Evolutionary conservation across 202 grass and related monocot species (phyloP).

Genomic region (Carex arenaria): DNA sequence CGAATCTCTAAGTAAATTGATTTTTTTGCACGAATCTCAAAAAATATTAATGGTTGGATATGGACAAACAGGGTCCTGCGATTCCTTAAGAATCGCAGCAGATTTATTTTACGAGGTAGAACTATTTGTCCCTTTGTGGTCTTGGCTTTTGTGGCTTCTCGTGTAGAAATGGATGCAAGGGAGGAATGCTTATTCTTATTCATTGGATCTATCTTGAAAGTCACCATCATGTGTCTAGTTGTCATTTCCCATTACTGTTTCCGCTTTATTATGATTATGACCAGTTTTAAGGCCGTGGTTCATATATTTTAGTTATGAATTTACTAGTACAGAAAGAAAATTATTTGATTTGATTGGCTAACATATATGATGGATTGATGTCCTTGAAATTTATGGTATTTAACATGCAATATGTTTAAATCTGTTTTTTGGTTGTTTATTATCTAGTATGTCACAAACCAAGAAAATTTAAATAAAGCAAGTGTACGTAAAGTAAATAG

Average conservation of each 20-base stretch:
- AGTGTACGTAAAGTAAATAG: too few species aligned
- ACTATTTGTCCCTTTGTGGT: constrained; percentile 2
- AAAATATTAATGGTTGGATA: too few species aligned
- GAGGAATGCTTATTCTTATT: too few species aligned
- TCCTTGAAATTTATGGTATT: too few species aligned
- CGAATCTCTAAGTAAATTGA: too few species aligned
- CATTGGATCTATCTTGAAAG: neutral
- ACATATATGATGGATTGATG: neutral
- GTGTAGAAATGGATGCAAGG: neutral
- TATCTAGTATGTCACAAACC: neutral
- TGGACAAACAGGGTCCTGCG: too few species aligned
- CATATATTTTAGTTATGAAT: neutral
- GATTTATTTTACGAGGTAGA: neutral
- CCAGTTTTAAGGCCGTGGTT: neutral
- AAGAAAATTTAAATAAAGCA: too few species aligned
- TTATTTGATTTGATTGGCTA: neutral
- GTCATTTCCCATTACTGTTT: neutral
- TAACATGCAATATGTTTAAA: neutral
- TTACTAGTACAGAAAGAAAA: neutral
- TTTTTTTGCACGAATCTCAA: too few species aligned
- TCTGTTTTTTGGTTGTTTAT: neutral
- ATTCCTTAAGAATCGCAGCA: too few species aligned
- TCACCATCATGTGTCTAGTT: neutral
- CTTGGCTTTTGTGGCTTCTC: neutral
- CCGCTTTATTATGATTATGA: neutral